Evolutionary conservation across 2,329 filamentous ascomycete genomes (phyloP).

Genomic region (Metarhizium sp.): DNA sequence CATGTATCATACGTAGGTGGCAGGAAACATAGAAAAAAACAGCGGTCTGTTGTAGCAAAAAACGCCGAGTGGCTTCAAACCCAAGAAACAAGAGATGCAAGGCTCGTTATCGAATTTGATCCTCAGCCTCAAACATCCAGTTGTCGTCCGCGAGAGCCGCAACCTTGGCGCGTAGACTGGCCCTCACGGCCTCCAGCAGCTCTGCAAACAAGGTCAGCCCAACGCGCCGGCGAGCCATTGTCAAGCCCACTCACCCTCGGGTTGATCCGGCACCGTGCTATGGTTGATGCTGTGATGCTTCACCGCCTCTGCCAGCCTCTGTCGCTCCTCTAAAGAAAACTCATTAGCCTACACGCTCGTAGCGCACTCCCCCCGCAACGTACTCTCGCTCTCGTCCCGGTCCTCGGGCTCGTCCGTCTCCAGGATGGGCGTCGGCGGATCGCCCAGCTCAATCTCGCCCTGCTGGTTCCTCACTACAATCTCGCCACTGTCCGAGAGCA

Average conservation of each 20-base stretch:
- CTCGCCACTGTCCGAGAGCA: constrained; percentile 37
- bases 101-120: constrained; percentile 30
- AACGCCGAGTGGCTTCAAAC: not conserved
- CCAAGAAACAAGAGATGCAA: constrained; percentile 5
- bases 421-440: constrained; percentile 41
- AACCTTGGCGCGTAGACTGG: constrained; percentile 64
- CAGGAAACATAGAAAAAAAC: not conserved
- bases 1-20: not conserved
- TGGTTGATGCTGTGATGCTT: constrained; percentile 50
- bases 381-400: constrained; percentile 46
- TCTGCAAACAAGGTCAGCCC: constrained; percentile 33
- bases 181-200: constrained; percentile 58
- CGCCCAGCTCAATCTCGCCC: constrained; percentile 52
- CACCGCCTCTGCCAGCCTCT: constrained; percentile 51
- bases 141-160: constrained; percentile 69
- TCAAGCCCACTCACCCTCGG: constrained; percentile 44
- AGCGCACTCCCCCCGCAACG: not conserved
- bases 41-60: not conserved
- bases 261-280: constrained; percentile 48
- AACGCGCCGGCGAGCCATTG: no score
- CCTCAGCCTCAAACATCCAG: constrained; percentile 82
- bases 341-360: no score
- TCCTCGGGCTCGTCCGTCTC: constrained; percentile 51
- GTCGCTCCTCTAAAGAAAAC: constrained; percentile 40
- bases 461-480: constrained; percentile 55